Evolutionary conservation across 2,329 filamentous ascomycete genomes (phyloP).

Genomic region (Thielaviopsis euricoi): DNA sequence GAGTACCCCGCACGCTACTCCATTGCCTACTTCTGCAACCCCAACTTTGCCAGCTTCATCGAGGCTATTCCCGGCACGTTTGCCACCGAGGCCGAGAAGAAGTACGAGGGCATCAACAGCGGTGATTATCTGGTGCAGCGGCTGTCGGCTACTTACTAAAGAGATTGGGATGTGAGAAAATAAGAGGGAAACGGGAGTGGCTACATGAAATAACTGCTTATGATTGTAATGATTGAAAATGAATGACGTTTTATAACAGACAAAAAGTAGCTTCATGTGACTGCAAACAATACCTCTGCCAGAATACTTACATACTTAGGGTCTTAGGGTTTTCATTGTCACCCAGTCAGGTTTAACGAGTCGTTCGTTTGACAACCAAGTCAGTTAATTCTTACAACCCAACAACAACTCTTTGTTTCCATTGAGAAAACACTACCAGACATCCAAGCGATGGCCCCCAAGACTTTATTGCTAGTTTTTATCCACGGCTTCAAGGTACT

Average conservation of each 20-base stretch:
- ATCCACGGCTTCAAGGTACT: conserved; percentile 81
- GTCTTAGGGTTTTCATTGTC: background rate
- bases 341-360: background rate
- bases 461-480: conserved; percentile 66
- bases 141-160: conserved; percentile 54
- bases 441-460: conserved; percentile 37
- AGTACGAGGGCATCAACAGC: conserved; percentile 62
- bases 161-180: background rate
- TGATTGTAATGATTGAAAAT: background rate
- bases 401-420: background rate
- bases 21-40: conserved; percentile 86
- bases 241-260: too few species aligned
- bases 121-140: conserved; percentile 70
- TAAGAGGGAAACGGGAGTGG: background rate
- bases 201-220: background rate
- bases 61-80: conserved; percentile 71
- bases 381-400: background rate
- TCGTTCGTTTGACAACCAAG: background rate
- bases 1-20: conserved; percentile 66
- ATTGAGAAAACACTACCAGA: background rate
- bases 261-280: too few species aligned
- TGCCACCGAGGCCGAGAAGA: conserved; percentile 46
- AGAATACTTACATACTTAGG: background rate
- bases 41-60: conserved; percentile 59
- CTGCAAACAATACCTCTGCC: too few species aligned